These are phyloP conservation scores for Schrenkiella parvula DNA, from an alignment of 345 rosid genomes.

Conservation along the genomic window DNA sequence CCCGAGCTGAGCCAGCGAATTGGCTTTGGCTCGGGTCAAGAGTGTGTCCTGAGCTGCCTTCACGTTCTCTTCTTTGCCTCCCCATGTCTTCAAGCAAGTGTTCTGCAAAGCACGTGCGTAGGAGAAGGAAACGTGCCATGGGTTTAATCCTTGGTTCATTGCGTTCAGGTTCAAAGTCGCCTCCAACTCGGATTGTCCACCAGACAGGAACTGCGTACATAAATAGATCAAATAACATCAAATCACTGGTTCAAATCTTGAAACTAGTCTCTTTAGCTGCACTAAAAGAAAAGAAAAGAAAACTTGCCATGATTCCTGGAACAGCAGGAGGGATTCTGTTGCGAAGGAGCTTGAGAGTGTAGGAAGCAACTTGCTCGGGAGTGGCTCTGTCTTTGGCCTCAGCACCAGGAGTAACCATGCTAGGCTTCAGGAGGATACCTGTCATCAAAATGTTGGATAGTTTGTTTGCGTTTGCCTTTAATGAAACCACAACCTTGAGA, in stretches of 20 bases:
- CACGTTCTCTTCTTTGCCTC: constrained; percentile 78
- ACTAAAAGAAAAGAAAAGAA: background rate
- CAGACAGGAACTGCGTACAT: constrained; percentile 77
- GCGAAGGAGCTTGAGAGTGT: constrained; percentile 88
- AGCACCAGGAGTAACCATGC: constrained; percentile 99
- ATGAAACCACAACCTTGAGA: background rate
- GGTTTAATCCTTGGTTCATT: constrained; percentile 82
- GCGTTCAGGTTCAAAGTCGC: constrained; percentile 93
- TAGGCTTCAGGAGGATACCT: constrained; percentile 86
- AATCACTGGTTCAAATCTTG: background rate
- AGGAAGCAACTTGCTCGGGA: constrained; percentile 73
- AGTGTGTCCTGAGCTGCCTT: constrained; percentile 69
- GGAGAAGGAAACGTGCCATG: constrained; percentile 98
- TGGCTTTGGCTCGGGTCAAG: constrained; percentile 74
- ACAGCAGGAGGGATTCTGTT: constrained; percentile 85
- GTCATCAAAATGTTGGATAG: background rate
- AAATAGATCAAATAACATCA: background rate
- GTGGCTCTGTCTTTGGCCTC: constrained; percentile 79
- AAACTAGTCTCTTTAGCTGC: background rate
- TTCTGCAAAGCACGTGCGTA: constrained; percentile 92
- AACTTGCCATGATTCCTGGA: constrained; percentile 90
- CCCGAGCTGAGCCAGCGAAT: constrained; percentile 88
- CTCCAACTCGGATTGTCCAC: constrained; percentile 96
- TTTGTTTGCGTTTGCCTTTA: background rate
- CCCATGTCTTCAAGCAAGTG: constrained; percentile 92